These are phyloP conservation scores for Spergularia marina DNA, from an alignment of 148 eudicot genomes.

Conservation along the genomic window DNA sequence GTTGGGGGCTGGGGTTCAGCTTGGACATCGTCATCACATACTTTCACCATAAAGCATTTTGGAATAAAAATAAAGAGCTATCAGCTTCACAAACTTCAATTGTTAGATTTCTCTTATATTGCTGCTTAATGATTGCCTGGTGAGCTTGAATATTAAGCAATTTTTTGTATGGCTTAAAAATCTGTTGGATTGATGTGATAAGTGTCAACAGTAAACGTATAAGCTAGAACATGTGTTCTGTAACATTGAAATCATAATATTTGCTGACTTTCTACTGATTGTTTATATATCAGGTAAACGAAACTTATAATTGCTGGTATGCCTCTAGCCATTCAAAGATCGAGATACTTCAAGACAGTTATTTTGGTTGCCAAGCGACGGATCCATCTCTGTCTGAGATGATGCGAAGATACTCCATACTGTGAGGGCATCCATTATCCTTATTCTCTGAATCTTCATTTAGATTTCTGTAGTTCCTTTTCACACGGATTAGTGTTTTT, in stretches of 20 bases:
- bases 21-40: neutral
- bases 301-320: constrained; percentile 97
- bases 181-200: constrained; percentile 12
- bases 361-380: constrained; percentile 72
- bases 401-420: constrained; percentile 68
- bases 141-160: neutral
- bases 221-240: neutral
- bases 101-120: neutral
- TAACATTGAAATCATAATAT: neutral
- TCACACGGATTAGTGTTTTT: neutral
- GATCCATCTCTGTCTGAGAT: constrained; percentile 78
- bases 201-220: neutral
- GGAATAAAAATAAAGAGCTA: neutral
- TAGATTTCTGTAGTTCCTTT: neutral
- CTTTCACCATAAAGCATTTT: neutral
- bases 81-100: neutral
- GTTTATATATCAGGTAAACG: constrained; percentile 60
- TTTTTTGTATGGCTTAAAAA: neutral
- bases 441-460: neutral
- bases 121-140: neutral
- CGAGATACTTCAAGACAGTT: constrained; percentile 59
- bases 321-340: constrained; percentile 70
- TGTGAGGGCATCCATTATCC: constrained; percentile 52
- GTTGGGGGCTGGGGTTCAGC: neutral
- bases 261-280: neutral